phyloP scores from a whole-genome alignment of 2,329 filamentous ascomycete species.

The Cladosporium sp. region DNA sequence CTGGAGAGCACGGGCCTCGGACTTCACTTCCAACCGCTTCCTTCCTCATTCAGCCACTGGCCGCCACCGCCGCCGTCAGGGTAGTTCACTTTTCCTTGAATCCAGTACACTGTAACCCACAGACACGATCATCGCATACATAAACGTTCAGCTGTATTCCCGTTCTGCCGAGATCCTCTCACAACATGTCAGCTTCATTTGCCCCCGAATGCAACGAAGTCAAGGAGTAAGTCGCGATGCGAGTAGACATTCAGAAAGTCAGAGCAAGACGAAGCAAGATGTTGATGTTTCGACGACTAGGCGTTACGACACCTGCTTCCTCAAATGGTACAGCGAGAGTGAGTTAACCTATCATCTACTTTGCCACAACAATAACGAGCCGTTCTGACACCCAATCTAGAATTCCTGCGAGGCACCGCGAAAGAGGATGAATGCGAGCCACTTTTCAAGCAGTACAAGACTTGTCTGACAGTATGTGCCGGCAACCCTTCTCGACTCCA shows the following conservation, averaged over 20 bases:
- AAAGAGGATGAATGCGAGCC: slow-evolving; percentile 79
- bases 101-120: too few species aligned
- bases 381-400: slow-evolving; percentile 34
- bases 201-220: slow-evolving; percentile 92
- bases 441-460: slow-evolving; percentile 83
- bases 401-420: slow-evolving; percentile 82
- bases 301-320: slow-evolving; percentile 92
- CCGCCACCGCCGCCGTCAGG: slow-evolving; percentile 1
- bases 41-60: slow-evolving; percentile 3
- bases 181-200: slow-evolving; percentile 81
- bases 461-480: slow-evolving; percentile 69
- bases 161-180: not conserved
- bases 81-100: too few species aligned
- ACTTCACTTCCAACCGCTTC: slow-evolving; percentile 3
- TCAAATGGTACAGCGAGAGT: slow-evolving; percentile 99
- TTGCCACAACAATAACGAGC: not conserved
- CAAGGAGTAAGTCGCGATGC: slow-evolving; percentile 68
- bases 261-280: slow-evolving; percentile 91
- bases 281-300: slow-evolving; percentile 44
- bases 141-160: too few species aligned
- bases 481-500: not conserved
- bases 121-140: too few species aligned
- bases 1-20: not conserved
- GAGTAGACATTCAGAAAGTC: not conserved
- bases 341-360: slow-evolving; percentile 33